Conservation (phyloP, 768 basidiomycete species). For the Mycena latifolia region DNA sequence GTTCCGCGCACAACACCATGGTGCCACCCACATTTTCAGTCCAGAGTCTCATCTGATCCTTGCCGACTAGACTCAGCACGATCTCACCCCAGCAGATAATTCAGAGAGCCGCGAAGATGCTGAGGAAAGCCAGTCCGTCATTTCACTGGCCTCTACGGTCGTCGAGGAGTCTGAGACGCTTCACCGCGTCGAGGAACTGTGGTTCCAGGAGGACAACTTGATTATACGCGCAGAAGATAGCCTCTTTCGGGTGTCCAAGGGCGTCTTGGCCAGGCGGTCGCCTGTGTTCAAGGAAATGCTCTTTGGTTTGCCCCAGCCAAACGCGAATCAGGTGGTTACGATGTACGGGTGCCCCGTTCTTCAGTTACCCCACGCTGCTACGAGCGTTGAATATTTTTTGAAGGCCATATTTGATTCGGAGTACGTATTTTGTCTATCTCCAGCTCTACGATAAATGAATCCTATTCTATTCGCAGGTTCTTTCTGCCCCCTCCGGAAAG, state of each 20-base stretch:
- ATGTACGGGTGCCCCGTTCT: conserved; percentile 9
- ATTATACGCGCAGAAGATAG: conserved; percentile 3
- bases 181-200: background rate
- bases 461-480: background rate
- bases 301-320: background rate
- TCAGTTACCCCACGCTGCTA: background rate
- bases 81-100: no score
- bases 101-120: no score
- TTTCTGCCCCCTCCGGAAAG: conserved; percentile 5
- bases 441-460: background rate
- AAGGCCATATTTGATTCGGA: conserved; percentile 12
- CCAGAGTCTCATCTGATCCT: no score
- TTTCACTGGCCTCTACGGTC: no score
- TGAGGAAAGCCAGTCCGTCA: no score
- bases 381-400: background rate
- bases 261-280: conserved; percentile 4
- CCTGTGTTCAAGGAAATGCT: conserved; percentile 2
- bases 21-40: no score
- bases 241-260: conserved; percentile 15
- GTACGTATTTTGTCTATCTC: background rate
- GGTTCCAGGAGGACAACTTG: conserved; percentile 16
- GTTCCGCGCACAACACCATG: no score
- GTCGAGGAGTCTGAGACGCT: no score
- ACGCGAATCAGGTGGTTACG: background rate
- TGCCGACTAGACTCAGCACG: no score